Evolutionary conservation across 2,329 filamentous ascomycete genomes (phyloP), one percentile per base, ranked within the genome.

Genomic region (Piedraia hortae): DNA sequence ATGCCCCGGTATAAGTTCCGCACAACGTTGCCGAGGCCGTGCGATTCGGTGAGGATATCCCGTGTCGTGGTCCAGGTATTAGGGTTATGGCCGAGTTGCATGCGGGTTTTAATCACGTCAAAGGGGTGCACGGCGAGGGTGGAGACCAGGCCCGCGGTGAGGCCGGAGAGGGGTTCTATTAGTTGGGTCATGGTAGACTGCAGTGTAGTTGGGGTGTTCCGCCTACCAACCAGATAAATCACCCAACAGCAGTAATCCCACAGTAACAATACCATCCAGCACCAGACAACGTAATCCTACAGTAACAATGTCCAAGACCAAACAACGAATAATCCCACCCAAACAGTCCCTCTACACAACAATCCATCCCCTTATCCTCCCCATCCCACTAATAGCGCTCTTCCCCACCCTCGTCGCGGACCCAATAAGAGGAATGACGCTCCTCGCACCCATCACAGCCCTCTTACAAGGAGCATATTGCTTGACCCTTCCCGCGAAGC

Each of bases 51-150:
- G 6, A 35, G 35, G 16, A 42, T 41, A 9, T 27, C 26, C 8
- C 32, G 30, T 10, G 41, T 34, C 16, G 39, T 31, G 12, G 34
- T 28, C 25, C 26, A 28, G 20, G 32, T 38, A 19, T 28, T 32
- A 7, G 16, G 16, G 16, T 7, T 17, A 10, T 7, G 7, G 17
- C 38, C 37, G 25, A 42, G 39, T 51, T 97, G 85, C 42, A 97
- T 65, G 31, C 85, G 71, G 28, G 82, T 93, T 56, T 97, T 97
- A 43, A 93, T 67, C 31, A 97, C 67, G 49, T 97, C 85, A 28
- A 97, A 63, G 14, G 85, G 85, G 43, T 93, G 82, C 23, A 85
- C 71, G 25, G 66, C 68, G 21, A 93, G 56, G 12, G 85, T 93
- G 23, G 80, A 72, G 34, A 78, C 59, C 25, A 77, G 59, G 29